These are phyloP conservation scores for Penicillium turbatum DNA, from an alignment of 495 filamentous ascomycete genomes.

Conservation along the genomic window DNA sequence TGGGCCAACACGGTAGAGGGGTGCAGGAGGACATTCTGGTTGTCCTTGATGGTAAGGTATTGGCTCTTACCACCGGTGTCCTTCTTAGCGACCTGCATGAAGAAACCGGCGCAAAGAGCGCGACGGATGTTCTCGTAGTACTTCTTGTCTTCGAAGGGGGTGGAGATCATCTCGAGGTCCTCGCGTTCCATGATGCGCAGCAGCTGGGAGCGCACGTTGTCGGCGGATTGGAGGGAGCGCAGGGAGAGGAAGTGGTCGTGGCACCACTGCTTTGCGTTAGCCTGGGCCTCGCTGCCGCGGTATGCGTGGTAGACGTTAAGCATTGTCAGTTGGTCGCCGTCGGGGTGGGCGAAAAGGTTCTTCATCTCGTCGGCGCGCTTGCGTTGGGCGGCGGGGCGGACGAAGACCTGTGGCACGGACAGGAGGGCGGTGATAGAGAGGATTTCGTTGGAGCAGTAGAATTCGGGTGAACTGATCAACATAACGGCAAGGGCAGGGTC, in stretches of 20 bases:
- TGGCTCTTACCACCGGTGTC: conserved; percentile 66
- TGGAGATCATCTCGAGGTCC: conserved; percentile 78
- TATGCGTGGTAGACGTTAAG: conserved; percentile 98
- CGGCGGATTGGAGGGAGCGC: conserved; percentile 82
- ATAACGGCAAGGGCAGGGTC: conserved; percentile 96
- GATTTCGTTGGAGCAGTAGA: conserved; percentile 98
- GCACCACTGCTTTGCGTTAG: conserved; percentile 83
- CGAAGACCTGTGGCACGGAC: conserved; percentile 91
- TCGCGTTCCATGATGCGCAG: conserved; percentile 93
- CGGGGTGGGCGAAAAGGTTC: conserved; percentile 80
- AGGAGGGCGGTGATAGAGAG: conserved; percentile 91
- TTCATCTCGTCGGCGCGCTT: conserved; percentile 99
- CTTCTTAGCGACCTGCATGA: conserved; percentile 99
- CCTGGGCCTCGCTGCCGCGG: conserved; percentile 68
- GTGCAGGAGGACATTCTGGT: conserved; percentile 86
- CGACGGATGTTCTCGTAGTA: conserved; percentile 97
- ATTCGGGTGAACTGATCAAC: conserved; percentile 95
- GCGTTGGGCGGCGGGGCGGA: conserved; percentile 74
- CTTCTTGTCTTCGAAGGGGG: conserved; percentile 88
- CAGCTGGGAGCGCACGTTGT: conserved; percentile 87
- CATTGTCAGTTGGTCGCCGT: conserved; percentile 93
- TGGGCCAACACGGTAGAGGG: conserved; percentile 80
- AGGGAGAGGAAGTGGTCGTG: conserved; percentile 95
- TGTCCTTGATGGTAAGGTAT: conserved; percentile 93
- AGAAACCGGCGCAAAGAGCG: conserved; percentile 92